Evolutionary conservation across 441 rosid species (phyloP).

Genomic region (Gossypium aridum): DNA sequence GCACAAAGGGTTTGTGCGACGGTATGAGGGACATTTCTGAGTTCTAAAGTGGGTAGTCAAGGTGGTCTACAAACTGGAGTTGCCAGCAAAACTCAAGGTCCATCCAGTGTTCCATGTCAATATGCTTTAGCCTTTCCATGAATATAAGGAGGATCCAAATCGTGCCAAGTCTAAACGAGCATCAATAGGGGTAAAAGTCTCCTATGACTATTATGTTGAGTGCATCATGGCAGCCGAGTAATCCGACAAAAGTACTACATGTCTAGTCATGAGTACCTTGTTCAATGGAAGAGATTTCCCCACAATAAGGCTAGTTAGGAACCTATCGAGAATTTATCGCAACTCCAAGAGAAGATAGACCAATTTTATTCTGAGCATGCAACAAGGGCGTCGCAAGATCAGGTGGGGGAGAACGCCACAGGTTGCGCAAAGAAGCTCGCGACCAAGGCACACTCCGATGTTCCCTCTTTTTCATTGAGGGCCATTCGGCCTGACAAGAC

Average conservation of each 20-base stretch:
- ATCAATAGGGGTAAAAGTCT: not conserved
- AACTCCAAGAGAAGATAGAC: not conserved
- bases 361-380: not conserved
- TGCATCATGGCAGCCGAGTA: not conserved
- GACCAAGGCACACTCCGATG: not conserved
- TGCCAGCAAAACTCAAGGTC: not conserved
- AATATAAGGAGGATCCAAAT: not conserved
- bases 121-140: not conserved
- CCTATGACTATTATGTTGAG: not conserved
- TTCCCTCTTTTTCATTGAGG: not conserved
- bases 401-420: not conserved
- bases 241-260: not conserved
- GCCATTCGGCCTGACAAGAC: not conserved
- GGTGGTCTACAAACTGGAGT: not conserved
- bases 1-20: not conserved
- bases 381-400: not conserved
- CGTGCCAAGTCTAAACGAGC: not conserved
- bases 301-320: not conserved
- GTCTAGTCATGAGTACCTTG: not conserved
- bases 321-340: not conserved
- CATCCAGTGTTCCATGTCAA: not conserved
- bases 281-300: not conserved
- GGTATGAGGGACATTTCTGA: not conserved
- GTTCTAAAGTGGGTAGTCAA: not conserved
- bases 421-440: not conserved